These are phyloP conservation scores for Bipolaris oryzae DNA, from an alignment of 2,329 filamentous ascomycete species.

Conservation along the genomic window DNA sequence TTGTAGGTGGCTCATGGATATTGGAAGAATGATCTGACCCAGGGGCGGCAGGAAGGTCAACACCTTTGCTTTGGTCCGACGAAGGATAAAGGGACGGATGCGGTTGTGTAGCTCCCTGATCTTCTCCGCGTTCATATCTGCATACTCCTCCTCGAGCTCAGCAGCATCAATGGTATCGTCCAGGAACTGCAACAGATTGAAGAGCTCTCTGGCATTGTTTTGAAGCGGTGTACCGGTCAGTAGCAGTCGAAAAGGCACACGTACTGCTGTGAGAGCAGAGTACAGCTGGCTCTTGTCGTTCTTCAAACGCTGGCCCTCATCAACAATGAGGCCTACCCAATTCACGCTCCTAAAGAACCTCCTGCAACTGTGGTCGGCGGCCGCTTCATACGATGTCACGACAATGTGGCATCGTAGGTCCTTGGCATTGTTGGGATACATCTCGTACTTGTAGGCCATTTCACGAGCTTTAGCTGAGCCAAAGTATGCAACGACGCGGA, in stretches of 20 bases:
- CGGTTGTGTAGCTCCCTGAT: slow-evolving; percentile 79
- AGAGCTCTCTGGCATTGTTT: slow-evolving; percentile 92
- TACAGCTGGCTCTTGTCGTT: slow-evolving; percentile 89
- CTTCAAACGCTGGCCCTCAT: slow-evolving; percentile 94
- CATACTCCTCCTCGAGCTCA: slow-evolving; percentile 75
- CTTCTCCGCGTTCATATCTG: slow-evolving; percentile 80
- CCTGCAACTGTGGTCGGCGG: slow-evolving; percentile 72
- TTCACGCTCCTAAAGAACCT: slow-evolving; percentile 71
- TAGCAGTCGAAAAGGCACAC: slow-evolving; percentile 81
- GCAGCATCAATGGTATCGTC: slow-evolving; percentile 74
- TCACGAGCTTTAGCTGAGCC: slow-evolving; percentile 76
- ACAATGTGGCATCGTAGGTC: slow-evolving; percentile 88
- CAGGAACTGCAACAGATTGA: slow-evolving; percentile 95
- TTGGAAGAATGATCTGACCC: slow-evolving; percentile 91
- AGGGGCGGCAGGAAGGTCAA: slow-evolving; percentile 91
- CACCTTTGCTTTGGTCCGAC: slow-evolving; percentile 87
- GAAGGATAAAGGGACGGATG: slow-evolving; percentile 74
- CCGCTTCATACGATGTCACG: slow-evolving; percentile 92
- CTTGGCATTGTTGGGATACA: slow-evolving; percentile 71
- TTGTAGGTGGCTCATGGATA: slow-evolving; percentile 94
- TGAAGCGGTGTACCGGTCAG: slow-evolving; percentile 90
- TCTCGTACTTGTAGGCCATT: slow-evolving; percentile 79
- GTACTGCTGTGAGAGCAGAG: slow-evolving; percentile 71
- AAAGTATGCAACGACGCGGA: slow-evolving; percentile 92
- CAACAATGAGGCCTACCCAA: slow-evolving; percentile 89